These are phyloP conservation scores for Debaryomyces hansenii DNA, from an alignment of 805 yeast genomes.

Conservation along the genomic window DNA sequence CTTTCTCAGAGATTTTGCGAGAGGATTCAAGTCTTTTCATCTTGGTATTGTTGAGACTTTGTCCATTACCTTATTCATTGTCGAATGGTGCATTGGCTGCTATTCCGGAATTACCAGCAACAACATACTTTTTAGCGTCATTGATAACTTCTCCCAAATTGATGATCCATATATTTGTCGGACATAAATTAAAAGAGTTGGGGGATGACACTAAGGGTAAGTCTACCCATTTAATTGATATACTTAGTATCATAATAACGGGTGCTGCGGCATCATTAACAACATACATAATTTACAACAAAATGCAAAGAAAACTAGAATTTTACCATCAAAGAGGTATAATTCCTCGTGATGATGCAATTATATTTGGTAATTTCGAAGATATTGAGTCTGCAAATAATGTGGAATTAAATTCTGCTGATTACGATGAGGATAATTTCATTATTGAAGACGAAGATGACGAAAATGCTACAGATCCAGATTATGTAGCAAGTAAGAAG, in stretches of 20 bases:
- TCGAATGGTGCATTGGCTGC: slow-evolving; percentile 92
- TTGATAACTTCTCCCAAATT: slow-evolving; percentile 79
- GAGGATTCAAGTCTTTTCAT: slow-evolving; percentile 66
- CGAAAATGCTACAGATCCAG: background rate
- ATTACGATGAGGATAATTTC: slow-evolving; percentile 41
- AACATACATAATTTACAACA: slow-evolving; percentile 65
- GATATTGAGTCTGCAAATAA: slow-evolving; percentile 30
- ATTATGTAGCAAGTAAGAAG: background rate
- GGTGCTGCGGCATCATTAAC: slow-evolving; percentile 53
- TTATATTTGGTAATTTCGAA: slow-evolving; percentile 42
- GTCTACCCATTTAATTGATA: slow-evolving; percentile 57
- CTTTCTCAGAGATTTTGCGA: slow-evolving; percentile 70
- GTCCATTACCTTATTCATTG: slow-evolving; percentile 91
- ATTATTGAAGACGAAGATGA: slow-evolving; percentile 38
- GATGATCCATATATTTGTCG: slow-evolving; percentile 73
- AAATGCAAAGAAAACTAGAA: slow-evolving; percentile 42
- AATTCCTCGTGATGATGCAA: slow-evolving; percentile 18
- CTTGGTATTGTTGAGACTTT: slow-evolving; percentile 70
- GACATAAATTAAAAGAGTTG: slow-evolving; percentile 67
- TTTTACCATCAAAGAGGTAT: slow-evolving; percentile 21
- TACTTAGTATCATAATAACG: slow-evolving; percentile 61
- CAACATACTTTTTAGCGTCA: slow-evolving; percentile 69
- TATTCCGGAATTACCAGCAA: slow-evolving; percentile 68
- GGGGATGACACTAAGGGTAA: slow-evolving; percentile 56
- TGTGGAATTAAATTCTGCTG: slow-evolving; percentile 37